These are phyloP conservation scores for Letharia lupina DNA, from an alignment of 495 filamentous ascomycete species.

Conservation along the genomic window DNA sequence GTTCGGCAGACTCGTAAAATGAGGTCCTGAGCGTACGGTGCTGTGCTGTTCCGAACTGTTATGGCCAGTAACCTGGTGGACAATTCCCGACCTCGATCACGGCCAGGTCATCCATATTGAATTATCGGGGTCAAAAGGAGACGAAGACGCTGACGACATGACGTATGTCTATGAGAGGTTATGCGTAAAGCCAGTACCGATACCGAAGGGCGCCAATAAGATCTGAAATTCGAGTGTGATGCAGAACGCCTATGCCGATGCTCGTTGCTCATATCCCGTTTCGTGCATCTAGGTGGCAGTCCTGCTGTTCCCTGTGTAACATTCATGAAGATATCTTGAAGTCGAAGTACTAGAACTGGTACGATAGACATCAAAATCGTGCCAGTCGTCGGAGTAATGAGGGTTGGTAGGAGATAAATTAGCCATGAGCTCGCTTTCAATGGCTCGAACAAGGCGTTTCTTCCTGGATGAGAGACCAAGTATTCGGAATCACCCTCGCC, in stretches of 20 bases:
- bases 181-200: background rate
- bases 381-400: background rate
- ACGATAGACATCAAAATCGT: background rate
- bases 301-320: background rate
- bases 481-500: conserved; percentile 7
- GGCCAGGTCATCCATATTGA: background rate
- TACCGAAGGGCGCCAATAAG: background rate
- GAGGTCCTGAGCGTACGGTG: background rate
- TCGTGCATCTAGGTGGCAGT: background rate
- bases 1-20: background rate
- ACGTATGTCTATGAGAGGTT: background rate
- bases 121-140: background rate
- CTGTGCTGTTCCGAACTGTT: background rate
- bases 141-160: background rate
- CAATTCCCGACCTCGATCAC: background rate
- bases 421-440: background rate
- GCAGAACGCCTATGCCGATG: background rate
- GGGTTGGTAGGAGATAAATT: background rate
- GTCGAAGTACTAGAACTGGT: background rate
- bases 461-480: background rate
- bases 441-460: background rate
- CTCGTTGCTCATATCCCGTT: background rate
- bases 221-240: background rate
- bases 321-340: background rate
- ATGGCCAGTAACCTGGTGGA: background rate